Percentiles rank a stretch among this genome's conserved stretches.
Evolutionary conservation across 1,284 basidiomycete species (phyloP).

Genomic region (Moesziomyces sp.): DNA sequence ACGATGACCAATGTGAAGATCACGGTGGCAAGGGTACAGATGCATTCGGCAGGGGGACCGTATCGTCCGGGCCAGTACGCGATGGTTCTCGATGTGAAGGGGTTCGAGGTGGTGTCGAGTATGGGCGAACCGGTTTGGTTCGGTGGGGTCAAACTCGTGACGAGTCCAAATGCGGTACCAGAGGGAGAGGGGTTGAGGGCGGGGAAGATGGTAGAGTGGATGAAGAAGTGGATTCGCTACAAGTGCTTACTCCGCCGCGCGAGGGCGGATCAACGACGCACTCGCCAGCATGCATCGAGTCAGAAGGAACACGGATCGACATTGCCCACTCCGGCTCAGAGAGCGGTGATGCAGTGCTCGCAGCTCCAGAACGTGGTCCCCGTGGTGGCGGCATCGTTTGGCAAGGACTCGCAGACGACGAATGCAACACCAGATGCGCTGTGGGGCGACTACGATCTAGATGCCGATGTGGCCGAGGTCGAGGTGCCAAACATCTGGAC

Average conservation of each 20-base stretch:
- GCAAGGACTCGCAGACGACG: neutral
- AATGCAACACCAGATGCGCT: neutral
- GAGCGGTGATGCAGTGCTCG: neutral
- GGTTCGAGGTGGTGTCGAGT: conserved; percentile 26
- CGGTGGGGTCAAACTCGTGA: conserved; percentile 22
- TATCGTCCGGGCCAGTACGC: conserved; percentile 22
- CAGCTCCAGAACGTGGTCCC: neutral
- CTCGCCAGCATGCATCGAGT: too few relatives aligned
- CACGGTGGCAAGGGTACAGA: conserved; percentile 9
- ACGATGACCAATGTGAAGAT: conserved; percentile 21
- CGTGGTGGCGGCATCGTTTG: neutral
- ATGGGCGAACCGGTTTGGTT: conserved; percentile 36
- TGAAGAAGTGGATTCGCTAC: conserved; percentile 30
- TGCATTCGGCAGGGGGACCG: conserved; percentile 2
- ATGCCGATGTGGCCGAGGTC: conserved; percentile 6
- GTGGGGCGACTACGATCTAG: conserved; percentile 28
- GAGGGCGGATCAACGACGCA: neutral
- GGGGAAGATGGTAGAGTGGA: conserved; percentile 3
- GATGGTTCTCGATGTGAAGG: conserved; percentile 30
- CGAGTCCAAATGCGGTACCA: conserved; percentile 13
- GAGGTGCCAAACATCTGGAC: neutral
- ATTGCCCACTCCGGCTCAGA: conserved; percentile 25
- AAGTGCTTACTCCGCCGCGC: conserved; percentile 8
- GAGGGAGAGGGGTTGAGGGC: conserved; percentile 2
- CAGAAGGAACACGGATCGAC: neutral